phyloP scores from a whole-genome alignment of 495 filamentous ascomycete species.

The Recurvomyces mirabilis region DNA sequence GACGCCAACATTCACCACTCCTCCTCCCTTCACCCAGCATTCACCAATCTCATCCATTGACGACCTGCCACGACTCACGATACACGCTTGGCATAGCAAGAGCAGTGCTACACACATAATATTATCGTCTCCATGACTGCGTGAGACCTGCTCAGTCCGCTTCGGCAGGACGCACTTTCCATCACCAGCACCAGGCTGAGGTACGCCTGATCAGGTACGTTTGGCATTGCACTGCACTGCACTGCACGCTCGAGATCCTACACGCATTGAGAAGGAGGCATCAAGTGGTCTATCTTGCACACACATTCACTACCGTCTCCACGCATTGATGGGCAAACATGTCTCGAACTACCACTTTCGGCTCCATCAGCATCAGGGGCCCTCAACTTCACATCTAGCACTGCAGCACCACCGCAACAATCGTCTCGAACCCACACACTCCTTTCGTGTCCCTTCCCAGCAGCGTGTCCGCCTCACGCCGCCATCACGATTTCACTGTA shows the following conservation, averaged over 20 bases:
- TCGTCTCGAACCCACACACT: neutral
- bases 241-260: neutral
- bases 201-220: constrained; percentile 2
- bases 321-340: neutral
- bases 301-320: neutral
- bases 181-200: neutral
- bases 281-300: neutral
- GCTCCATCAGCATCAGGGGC: constrained; percentile 1
- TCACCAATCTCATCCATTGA: neutral
- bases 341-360: neutral
- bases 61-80: constrained; percentile 5
- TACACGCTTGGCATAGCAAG: constrained; percentile 1
- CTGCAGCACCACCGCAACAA: too few relatives aligned
- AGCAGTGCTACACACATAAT: constrained; percentile 1
- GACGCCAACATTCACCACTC: neutral
- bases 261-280: neutral
- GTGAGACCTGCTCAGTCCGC: constrained; percentile 1
- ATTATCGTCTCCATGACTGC: neutral
- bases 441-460: neutral
- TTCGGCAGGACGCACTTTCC: constrained; percentile 1
- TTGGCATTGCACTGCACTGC: too few relatives aligned
- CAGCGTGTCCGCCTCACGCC: too few relatives aligned
- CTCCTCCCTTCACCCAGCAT: too few relatives aligned
- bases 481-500: too few relatives aligned
- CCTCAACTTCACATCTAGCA: neutral